Conservation (phyloP, 441 rosid species). For the Melianthus villosus region DNA sequence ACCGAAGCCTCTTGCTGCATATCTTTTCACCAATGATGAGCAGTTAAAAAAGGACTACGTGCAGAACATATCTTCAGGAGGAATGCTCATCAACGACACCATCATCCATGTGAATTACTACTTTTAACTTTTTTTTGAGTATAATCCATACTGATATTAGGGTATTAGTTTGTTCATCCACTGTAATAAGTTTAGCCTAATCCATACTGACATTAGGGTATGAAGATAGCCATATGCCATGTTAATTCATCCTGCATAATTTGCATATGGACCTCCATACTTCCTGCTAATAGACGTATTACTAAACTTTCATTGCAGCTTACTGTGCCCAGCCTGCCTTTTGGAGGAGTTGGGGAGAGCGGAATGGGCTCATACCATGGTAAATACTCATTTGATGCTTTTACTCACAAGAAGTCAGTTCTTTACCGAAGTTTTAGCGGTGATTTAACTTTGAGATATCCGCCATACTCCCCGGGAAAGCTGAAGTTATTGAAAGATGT, state of each 20-base stretch:
- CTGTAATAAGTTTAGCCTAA: too few relatives aligned
- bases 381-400: slow-evolving; percentile 54
- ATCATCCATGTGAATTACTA: slow-evolving; percentile 39
- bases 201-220: too few relatives aligned
- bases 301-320: slow-evolving; percentile 22
- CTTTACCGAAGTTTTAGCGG: slow-evolving; percentile 35
- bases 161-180: too few relatives aligned
- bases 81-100: slow-evolving; percentile 61
- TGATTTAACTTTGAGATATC: slow-evolving; percentile 31
- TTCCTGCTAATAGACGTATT: neutral
- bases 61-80: slow-evolving; percentile 57
- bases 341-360: slow-evolving; percentile 68
- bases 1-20: slow-evolving; percentile 83
- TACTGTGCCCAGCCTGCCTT: slow-evolving; percentile 34
- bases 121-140: too few relatives aligned
- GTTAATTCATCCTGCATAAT: too few relatives aligned
- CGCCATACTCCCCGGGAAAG: slow-evolving; percentile 43
- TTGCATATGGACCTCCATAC: neutral
- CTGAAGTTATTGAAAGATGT: slow-evolving; percentile 31
- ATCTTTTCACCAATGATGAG: slow-evolving; percentile 53
- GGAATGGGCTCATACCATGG: slow-evolving; percentile 65
- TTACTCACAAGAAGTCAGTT: slow-evolving; percentile 53
- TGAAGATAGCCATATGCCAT: too few relatives aligned
- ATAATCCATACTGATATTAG: too few relatives aligned
- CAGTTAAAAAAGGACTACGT: slow-evolving; percentile 46